Base-by-base conservation (phyloP, 2,329 filamentous ascomycete genomes). In the Arthrobotrys sinensis region DNA sequence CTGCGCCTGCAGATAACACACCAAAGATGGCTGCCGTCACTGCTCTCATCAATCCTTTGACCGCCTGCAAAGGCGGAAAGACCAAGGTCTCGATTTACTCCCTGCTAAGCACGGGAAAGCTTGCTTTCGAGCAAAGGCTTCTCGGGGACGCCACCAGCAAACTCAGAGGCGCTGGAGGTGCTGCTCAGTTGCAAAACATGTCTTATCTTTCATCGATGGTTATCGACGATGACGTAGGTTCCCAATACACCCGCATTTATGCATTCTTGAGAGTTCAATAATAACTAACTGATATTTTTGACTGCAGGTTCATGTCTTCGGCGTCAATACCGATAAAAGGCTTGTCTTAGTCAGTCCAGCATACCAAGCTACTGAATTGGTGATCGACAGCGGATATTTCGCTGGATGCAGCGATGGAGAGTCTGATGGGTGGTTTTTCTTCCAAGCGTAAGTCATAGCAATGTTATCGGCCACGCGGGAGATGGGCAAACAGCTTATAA, bases 41-140 rank as follows among this genome's bases (percentile, higher is more conserved):
- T n/a, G 55, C 55, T 28, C 55, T 62, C 21, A 14, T 52, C 48
- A 52, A 52, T 52, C 48, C 48, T 14, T 14, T 52, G 4, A 52
- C 48, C 48, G 48, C 48, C 4, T 52, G 4, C 7, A 62, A 62
- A 45, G n/a, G 55, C 32, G 55, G 55, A n/a, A 62, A 62, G 16
- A 62, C 55, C 10, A 62, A 62, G 21, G 55, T 62, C 36, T 40
- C 55, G 3, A 62, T 62, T 62, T 62, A 43, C 36, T 62, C 55
- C 2, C 7, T 4, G 7, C 16, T 62, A 1, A 11, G 21, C 36
- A 62, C 21, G 1, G 19, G 36, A 24, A 62, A 24, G 36, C 40
- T 62, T 6, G 55, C 21, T 21, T 62, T 62, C n/a, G 40, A 62
- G 40, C 55, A 62, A 62, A 32, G 55, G 5, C 32, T 43, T 10